A percentile compares a stretch with the other conserved stretches of the same genome.
These are phyloP conservation scores for Vitis hybrid DNA, from an alignment of 177 flowering plant genomes.

Conservation along the genomic window DNA sequence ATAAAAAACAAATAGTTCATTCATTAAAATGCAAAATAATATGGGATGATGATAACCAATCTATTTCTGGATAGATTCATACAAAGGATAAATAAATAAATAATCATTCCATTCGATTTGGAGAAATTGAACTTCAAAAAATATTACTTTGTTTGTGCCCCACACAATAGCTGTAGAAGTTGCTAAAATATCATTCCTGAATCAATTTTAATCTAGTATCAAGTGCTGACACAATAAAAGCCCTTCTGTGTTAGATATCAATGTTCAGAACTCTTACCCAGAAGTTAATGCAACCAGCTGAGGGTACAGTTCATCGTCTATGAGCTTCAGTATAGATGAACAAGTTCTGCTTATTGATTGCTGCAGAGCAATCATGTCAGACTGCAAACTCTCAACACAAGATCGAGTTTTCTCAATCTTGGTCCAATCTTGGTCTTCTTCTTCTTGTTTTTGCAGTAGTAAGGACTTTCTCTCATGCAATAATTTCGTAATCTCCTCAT, in stretches of 20 bases:
- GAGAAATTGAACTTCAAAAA: neutral
- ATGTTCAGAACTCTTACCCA: conserved; percentile 45
- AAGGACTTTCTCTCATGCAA: conserved; percentile 60
- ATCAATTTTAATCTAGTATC: neutral
- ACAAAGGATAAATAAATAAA: neutral
- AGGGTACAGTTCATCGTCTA: conserved; percentile 70
- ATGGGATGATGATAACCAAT: neutral
- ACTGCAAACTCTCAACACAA: conserved; percentile 57
- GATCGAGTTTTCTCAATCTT: conserved; percentile 58
- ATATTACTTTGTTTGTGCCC: neutral
- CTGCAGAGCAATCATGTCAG: conserved; percentile 49
- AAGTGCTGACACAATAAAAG: neutral
- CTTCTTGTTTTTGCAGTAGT: conserved; percentile 60
- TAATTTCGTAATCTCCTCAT: conserved; percentile 60
- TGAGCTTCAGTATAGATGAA: conserved; percentile 51
- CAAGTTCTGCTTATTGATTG: conserved; percentile 49
- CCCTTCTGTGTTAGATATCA: neutral
- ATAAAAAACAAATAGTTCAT: too few relatives aligned
- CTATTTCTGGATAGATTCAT: neutral
- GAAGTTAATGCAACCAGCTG: conserved; percentile 66
- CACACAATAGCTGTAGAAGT: conserved; percentile 3
- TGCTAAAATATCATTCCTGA: neutral
- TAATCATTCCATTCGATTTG: neutral
- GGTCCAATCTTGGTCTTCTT: conserved; percentile 54
- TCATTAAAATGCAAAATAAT: neutral